A percentile compares a stretch with the other conserved stretches of the same genome.
Conservation (phyloP, 2,329 filamentous ascomycete species). For the Venturia oleaginea region DNA sequence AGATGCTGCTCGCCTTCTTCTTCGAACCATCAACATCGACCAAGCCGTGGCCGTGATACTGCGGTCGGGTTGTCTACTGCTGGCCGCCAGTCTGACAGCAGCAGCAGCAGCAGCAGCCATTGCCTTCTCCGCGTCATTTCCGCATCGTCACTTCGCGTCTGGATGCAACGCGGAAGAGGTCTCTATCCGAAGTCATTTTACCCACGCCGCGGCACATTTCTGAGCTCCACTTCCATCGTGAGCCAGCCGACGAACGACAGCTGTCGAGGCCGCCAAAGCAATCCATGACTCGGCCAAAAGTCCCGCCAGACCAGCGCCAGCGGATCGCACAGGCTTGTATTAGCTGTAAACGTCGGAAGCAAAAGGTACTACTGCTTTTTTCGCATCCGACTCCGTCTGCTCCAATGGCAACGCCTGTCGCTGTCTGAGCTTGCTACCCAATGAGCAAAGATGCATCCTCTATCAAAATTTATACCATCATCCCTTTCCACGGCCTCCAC, state of each 20-base stretch:
- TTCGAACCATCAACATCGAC: no score
- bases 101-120: no score
- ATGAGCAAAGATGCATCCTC: not conserved
- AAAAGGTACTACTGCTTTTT: conserved; percentile 44
- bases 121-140: not conserved
- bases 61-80: no score
- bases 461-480: not conserved
- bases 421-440: no score
- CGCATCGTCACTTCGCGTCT: not conserved
- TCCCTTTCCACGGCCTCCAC: not conserved
- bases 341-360: conserved; percentile 56
- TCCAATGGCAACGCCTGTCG: not conserved
- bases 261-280: not conserved
- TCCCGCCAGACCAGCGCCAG: conserved; percentile 51
- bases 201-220: not conserved
- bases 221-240: not conserved
- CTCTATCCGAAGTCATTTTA: not conserved
- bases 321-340: conserved; percentile 56
- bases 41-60: no score
- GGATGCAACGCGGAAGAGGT: not conserved
- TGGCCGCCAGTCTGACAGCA: no score
- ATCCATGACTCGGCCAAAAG: conserved; percentile 44
- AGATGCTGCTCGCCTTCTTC: no score
- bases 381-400: not conserved
- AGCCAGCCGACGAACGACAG: not conserved